Evolutionary conservation across 352 stramenopile genomes (phyloP), one percentile per base, ranked within the genome.

Genomic region (Phytophthora fragariaefolia): DNA sequence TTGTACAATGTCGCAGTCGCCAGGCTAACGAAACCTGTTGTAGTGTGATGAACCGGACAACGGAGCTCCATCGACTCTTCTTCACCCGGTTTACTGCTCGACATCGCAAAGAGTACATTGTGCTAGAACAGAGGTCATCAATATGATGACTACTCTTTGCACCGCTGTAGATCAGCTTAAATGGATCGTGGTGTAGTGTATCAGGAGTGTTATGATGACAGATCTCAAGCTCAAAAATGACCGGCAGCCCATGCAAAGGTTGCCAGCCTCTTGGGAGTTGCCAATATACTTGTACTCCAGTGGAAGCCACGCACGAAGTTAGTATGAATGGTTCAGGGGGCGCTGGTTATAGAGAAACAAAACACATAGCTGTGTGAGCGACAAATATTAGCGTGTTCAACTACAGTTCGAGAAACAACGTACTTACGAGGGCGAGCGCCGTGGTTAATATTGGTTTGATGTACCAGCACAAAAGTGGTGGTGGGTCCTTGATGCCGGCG

Each of bases 171-270:
- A 83, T 60, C 5, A 30, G 54, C n/a, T 73, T 55, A 53, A 92
- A 92, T 26, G 43, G 47, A 12, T 80, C 65, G 34, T 74, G 67
- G 10, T 49, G 42, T 17, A 63, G 40, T 17, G 46, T 12, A 4
- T 73, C 32, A 15, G 15, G 46, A 50, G 12, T 26, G 17, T 20
- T 28, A 27, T 85, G 80, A 10, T 58, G 68, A 45, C 81, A 82
- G 12, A 89, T 62, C 49, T 90, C 81, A 27, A 92, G 76, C 60
- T 89, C 83, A 27, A 78, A 92, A 27, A 67, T 51, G 18, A 87
- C 49, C 8, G 71, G 63, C 3, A 89, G 66, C 0, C 81, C 71
- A 6, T 49, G 66, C 34, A 81, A 62, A 9, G 76, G 59, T 15
- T 80, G 73, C 69, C 76, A 87, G 63, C 74, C 75, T 49, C 74